Percentiles rank a stretch among this genome's conserved stretches.
phyloP scores from a whole-genome alignment of 1,139 yeast genomes.

The Meyerozyma athensensis region DNA sequence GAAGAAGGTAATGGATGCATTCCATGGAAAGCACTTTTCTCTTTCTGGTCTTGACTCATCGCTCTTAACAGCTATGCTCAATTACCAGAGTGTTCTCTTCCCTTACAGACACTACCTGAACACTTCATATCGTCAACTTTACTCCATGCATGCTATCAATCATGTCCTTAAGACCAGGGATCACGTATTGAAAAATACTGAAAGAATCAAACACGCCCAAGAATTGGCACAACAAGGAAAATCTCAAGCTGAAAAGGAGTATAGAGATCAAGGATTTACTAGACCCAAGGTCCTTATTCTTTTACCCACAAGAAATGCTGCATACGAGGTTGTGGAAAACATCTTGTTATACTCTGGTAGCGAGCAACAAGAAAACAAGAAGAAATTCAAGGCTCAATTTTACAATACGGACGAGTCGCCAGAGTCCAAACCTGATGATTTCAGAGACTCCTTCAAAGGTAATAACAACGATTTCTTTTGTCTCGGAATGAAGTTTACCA shows the following conservation, averaged over 20 bases:
- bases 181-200: conserved; percentile 68
- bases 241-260: conserved; percentile 48
- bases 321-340: conserved; percentile 63
- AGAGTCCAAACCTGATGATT: conserved; percentile 74
- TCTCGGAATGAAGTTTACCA: conserved; percentile 81
- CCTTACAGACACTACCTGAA: conserved; percentile 45
- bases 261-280: conserved; percentile 91
- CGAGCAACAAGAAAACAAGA: conserved; percentile 75
- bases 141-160: conserved; percentile 69
- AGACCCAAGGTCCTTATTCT: conserved; percentile 83
- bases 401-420: conserved; percentile 50
- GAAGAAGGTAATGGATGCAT: conserved; percentile 30
- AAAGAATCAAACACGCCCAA: conserved; percentile 43
- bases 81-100: conserved; percentile 66
- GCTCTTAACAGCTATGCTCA: conserved; percentile 56
- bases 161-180: conserved; percentile 87
- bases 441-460: conserved; percentile 75
- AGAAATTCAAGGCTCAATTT: conserved; percentile 70
- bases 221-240: conserved; percentile 42
- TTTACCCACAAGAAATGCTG: conserved; percentile 79
- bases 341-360: conserved; percentile 61
- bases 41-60: conserved; percentile 19
- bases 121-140: conserved; percentile 56
- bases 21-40: conserved; percentile 13
- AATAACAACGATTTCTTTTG: conserved; percentile 91